phyloP scores from a whole-genome alignment of 2,329 filamentous ascomycete genomes.

The Penicillium capsulatum region DNA sequence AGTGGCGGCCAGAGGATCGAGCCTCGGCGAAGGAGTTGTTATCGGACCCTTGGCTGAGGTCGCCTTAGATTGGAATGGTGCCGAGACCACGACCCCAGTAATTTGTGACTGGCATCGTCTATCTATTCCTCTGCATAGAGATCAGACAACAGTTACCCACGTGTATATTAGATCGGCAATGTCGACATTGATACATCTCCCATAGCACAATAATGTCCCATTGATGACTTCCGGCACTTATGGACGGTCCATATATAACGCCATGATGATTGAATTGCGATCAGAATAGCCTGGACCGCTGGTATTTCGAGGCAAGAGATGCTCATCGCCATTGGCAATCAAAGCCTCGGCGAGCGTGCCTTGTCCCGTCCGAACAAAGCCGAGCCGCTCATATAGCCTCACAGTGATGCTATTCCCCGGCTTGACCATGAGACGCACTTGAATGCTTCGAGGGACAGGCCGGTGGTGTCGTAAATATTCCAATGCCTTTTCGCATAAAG shows the following conservation, averaged over 20 bases:
- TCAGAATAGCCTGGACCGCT: constrained; percentile 4
- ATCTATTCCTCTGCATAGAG: too few relatives aligned
- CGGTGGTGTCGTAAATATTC: constrained; percentile 17
- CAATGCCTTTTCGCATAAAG: constrained; percentile 24
- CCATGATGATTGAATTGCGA: constrained; percentile 14
- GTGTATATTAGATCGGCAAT: too few relatives aligned
- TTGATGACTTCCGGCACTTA: too few relatives aligned
- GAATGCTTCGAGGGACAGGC: constrained; percentile 7
- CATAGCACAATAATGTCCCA: too few relatives aligned
- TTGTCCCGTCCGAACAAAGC: constrained; percentile 26
- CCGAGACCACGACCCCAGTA: too few relatives aligned
- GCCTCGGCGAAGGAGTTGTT: constrained; percentile 17
- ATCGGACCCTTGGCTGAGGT: constrained; percentile 18
- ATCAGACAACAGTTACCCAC: too few relatives aligned
- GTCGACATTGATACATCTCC: too few relatives aligned
- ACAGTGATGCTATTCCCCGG: constrained; percentile 24
- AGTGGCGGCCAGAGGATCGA: constrained; percentile 16
- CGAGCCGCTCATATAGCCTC: constrained; percentile 26
- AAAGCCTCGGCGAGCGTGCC: constrained; percentile 31
- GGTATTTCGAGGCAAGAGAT: constrained; percentile 25
- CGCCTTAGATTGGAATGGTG: constrained; percentile 6
- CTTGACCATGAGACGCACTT: constrained; percentile 31
- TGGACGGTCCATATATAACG: too few relatives aligned
- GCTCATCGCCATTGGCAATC: constrained; percentile 27
- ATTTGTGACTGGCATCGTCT: too few relatives aligned